Evolutionary conservation across 805 yeast genomes (phyloP).

Genomic region (Dipodascopsis uninucleata): DNA sequence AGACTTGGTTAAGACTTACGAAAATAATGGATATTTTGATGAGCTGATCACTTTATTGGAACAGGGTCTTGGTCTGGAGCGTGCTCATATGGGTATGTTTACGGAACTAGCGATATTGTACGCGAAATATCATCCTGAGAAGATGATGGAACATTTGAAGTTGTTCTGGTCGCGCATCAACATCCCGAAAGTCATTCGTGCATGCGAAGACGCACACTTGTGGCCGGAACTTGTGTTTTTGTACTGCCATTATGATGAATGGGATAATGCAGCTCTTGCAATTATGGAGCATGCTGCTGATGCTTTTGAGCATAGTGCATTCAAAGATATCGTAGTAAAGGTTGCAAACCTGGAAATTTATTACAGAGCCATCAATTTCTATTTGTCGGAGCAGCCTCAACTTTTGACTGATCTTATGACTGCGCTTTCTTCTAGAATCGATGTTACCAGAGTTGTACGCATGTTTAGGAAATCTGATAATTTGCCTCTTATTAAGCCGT

Average conservation of each 20-base stretch:
- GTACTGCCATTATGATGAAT: slow-evolving; percentile 97
- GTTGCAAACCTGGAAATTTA: slow-evolving; percentile 94
- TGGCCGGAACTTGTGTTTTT: slow-evolving; percentile 96
- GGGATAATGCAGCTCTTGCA: slow-evolving; percentile 97
- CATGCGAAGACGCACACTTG: slow-evolving; percentile 87
- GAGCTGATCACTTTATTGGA: slow-evolving; percentile 90
- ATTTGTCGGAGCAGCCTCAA: slow-evolving; percentile 87
- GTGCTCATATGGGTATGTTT: slow-evolving; percentile 99
- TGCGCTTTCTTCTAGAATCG: slow-evolving; percentile 82
- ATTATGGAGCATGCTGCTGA: slow-evolving; percentile 93
- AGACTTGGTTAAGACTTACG: slow-evolving; percentile 82
- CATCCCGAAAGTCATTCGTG: slow-evolving; percentile 93
- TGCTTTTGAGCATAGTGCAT: slow-evolving; percentile 88
- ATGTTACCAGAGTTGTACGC: slow-evolving; percentile 83
- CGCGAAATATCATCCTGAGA: slow-evolving; percentile 83
- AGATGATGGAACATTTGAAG: slow-evolving; percentile 93
- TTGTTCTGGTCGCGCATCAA: slow-evolving; percentile 97
- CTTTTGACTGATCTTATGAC: slow-evolving; percentile 80
- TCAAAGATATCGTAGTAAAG: slow-evolving; percentile 91
- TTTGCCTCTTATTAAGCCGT: slow-evolving; percentile 92
- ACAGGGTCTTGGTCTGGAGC: slow-evolving; percentile 91
- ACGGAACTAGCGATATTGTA: slow-evolving; percentile 90
- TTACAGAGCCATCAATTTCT: slow-evolving; percentile 94
- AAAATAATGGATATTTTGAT: slow-evolving; percentile 83
- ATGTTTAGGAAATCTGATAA: slow-evolving; percentile 94